Conservation (phyloP, 257 asterid genomes). For the Orobanche coerulescens region DNA sequence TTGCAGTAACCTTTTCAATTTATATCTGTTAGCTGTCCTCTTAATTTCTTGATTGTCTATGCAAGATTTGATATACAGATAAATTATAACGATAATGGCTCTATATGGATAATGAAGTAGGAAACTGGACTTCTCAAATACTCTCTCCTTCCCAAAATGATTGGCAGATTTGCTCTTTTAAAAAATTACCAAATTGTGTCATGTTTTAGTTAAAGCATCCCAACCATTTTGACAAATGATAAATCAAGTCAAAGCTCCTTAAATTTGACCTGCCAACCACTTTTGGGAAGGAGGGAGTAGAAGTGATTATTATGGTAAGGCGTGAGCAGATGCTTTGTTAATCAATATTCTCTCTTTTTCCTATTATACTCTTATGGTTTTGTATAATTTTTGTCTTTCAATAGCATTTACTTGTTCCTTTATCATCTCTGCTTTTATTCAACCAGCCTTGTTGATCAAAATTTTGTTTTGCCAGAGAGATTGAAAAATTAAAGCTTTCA, state of each 20-base stretch:
- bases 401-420: neutral
- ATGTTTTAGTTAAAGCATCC: too few relatives aligned
- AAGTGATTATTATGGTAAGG: too few relatives aligned
- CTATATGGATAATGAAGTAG: neutral
- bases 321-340: neutral
- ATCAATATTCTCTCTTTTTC: neutral
- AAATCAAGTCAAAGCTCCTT: too few relatives aligned
- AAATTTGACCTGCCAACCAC: too few relatives aligned
- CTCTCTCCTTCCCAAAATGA: too few relatives aligned
- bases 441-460: constrained; percentile 13
- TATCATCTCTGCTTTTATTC: neutral
- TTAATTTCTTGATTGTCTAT: neutral
- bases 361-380: too few relatives aligned
- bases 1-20: neutral
- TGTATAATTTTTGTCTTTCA: neutral
- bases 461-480: constrained; percentile 49
- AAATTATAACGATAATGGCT: neutral
- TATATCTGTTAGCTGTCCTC: neutral
- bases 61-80: neutral
- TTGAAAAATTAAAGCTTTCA: constrained; percentile 84
- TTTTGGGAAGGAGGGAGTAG: too few relatives aligned
- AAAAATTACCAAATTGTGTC: too few relatives aligned
- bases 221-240: too few relatives aligned
- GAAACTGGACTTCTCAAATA: neutral
- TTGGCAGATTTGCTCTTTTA: too few relatives aligned